These are phyloP conservation scores for Glutinoglossum americanum DNA, from an alignment of 495 filamentous ascomycete genomes.

Conservation along the genomic window DNA sequence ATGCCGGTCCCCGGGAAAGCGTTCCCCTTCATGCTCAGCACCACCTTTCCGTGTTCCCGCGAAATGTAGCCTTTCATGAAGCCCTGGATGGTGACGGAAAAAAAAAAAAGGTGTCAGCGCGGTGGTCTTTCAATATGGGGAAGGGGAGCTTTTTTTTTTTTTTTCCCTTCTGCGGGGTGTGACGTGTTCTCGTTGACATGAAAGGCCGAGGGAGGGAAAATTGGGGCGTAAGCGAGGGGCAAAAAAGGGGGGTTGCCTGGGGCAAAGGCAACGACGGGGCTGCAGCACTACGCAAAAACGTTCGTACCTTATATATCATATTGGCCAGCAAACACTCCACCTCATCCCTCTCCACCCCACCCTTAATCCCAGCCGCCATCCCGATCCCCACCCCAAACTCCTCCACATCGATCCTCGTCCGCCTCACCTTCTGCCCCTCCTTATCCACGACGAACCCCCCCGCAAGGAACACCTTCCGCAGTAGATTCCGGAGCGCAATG, in stretches of 20 bases:
- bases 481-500: conserved; percentile 69
- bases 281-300: neutral
- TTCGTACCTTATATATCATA: conserved; percentile 85
- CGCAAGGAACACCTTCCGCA: conserved; percentile 72
- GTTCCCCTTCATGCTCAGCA: conserved; percentile 61
- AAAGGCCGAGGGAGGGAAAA: no score
- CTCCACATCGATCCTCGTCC: conserved; percentile 56
- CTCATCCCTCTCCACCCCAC: conserved; percentile 63
- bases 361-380: conserved; percentile 31
- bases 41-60: conserved; percentile 68
- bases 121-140: no score
- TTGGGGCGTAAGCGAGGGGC: neutral
- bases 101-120: neutral
- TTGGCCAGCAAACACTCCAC: conserved; percentile 90
- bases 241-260: neutral
- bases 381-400: conserved; percentile 31
- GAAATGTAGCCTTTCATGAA: conserved; percentile 97
- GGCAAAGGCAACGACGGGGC: neutral
- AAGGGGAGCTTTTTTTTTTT: neutral
- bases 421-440: conserved; percentile 26
- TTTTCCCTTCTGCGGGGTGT: no score
- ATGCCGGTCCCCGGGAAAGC: conserved; percentile 94
- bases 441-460: conserved; percentile 52
- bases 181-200: neutral
- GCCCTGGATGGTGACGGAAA: neutral